Base-by-base conservation (phyloP, 1,284 basidiomycete species). In the Cystobasidium pallidum region DNA sequence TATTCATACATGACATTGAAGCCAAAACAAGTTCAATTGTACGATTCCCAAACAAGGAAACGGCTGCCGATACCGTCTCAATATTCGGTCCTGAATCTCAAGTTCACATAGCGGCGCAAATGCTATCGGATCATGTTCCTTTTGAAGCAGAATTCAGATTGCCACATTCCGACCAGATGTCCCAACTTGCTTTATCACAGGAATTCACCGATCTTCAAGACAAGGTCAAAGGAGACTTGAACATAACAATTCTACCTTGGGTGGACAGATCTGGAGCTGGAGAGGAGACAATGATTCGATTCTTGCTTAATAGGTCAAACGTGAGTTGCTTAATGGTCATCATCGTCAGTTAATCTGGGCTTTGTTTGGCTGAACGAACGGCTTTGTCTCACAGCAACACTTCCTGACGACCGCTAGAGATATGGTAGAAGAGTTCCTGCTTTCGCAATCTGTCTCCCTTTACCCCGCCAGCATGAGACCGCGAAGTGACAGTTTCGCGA, bases 11-110 rank as follows among this genome's bases (percentile, higher is more conserved):
- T 78, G 94, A 99, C 80, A 97, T 98, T 77, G 94, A 98, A 83
- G 86, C 87, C 70, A 98, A 97, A 85, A 98, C 94, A 17, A 96
- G 94, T 80, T 97, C 92, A 59, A 87, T 87, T 51, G 90, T 99
- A 55, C 89, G 91, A 61, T 98, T 98, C 86, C 94, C 95, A 2
- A 92, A 94, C 82, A 94, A 94, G 81, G 94, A 97, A 83, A 88
- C 88, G 6, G 94, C 92, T 2, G 93, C 91, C 54, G 93, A 95
- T 78, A 84, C 91, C 36, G 90, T 99, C 49, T 89, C 88, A 28
- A 92, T 99, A 78, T 98, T 94, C 80, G 95, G 95, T 1, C 95
- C 95, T 21, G 94, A 98, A 81, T 91, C 89, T 77, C 95, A 99
- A 81, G 91, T 97, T 17, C 92, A 95, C 81, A 94, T 97, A 77